Evolutionary conservation across 1,284 basidiomycete genomes (phyloP), one percentile per base, ranked within the genome.

Genomic region (Irpex rosettiformis): DNA sequence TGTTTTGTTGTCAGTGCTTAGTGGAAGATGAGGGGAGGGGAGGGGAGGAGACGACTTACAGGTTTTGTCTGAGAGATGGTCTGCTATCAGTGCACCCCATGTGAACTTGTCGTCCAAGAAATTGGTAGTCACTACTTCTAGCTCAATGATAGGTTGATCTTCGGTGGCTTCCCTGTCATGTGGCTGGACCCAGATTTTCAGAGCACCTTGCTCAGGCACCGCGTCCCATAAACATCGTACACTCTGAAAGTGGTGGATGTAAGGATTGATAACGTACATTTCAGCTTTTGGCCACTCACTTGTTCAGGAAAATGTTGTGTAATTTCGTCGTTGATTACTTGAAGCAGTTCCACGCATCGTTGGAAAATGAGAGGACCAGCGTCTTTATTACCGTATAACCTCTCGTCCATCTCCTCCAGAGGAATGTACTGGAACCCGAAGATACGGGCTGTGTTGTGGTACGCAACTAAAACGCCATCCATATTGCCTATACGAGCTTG

Each of bases 351-450:
- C 3, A 98, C 75, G 59, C 88, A 91, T 64, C 91, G 85, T 56
- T 81, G 78, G 75, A 98, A 99, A 1, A 93, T 83, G 57, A 84
- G 82, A 29, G 88, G 79, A 2, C 93, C 95, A 55, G 84, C 70
- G 1, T 77, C 79, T 4, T 68, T 63, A 4, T 73, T 75, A 21
- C 93, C 93, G 67, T 91, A 97, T 0, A 98, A 71, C 10, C 85
- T 79, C 54, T 81, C 73, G 66, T 98, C 96, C 87, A 99, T 94
- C 70, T 98, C 94, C 57, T 85, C 78, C 52, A 96, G 75, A 0
- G 93, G 82, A 30, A 98, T 76, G 70, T 99, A 99, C 73, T 98
- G 94, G 77, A 98, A 98, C 0, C 96, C 96, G 68, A 96, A 96
- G 58, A 96, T 84, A 13, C 84, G 81, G 6, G 83, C 82, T 0